Conservation (phyloP, 139 green algal species). For the Cymbomonas tetramitiformis region DNA sequence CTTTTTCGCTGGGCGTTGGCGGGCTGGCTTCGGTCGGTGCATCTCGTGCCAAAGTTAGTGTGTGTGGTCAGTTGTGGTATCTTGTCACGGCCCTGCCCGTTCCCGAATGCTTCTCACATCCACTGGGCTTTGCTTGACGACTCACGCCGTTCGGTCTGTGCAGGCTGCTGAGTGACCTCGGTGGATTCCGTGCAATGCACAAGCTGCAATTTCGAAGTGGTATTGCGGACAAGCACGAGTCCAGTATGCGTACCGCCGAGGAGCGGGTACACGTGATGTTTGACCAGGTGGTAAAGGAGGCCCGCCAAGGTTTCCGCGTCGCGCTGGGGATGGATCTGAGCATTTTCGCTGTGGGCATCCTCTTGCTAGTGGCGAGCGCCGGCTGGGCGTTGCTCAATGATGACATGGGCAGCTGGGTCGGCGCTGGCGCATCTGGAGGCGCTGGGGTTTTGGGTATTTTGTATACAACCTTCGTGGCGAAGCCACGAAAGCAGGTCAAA, state of each 20-base stretch:
- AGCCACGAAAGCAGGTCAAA: not conserved
- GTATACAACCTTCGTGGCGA: not conserved
- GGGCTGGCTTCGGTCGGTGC: too few relatives aligned
- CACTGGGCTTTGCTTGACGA: too few relatives aligned
- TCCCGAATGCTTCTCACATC: too few relatives aligned
- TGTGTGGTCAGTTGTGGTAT: too few relatives aligned
- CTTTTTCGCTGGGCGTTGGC: too few relatives aligned
- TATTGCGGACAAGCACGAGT: not conserved
- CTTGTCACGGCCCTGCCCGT: too few relatives aligned
- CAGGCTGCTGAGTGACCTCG: not conserved
- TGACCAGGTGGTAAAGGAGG: not conserved
- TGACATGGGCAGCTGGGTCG: not conserved
- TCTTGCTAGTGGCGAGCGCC: not conserved
- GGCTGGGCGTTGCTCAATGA: not conserved
- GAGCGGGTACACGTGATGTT: not conserved
- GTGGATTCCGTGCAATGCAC: not conserved
- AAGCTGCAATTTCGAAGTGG: not conserved
- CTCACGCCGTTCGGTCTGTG: too few relatives aligned
- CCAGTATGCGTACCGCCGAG: not conserved
- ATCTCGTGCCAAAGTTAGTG: too few relatives aligned
- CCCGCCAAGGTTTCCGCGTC: not conserved
- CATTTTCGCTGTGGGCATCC: not conserved
- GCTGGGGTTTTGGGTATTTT: not conserved
- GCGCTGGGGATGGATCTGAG: slow-evolving; percentile 2
- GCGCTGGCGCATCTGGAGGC: not conserved